These are phyloP conservation scores for Triadica sebifera DNA, from an alignment of 345 rosid species.

Conservation along the genomic window DNA sequence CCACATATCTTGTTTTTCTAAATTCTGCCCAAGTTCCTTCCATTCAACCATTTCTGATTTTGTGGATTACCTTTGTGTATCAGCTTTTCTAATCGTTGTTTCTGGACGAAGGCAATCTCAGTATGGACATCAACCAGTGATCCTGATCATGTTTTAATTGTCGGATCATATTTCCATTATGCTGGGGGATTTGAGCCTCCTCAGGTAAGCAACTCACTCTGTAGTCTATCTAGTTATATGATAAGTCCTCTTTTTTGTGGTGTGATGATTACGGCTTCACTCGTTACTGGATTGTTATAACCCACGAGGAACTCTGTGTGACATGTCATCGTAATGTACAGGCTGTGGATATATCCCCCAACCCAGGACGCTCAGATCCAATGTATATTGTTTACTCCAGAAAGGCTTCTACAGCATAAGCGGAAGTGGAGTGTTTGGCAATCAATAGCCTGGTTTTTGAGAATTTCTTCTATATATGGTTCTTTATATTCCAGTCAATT, in stretches of 20 bases:
- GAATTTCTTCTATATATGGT: too few relatives aligned
- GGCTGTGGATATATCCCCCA: constrained; percentile 93
- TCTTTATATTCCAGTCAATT: too few relatives aligned
- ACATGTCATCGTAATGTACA: constrained; percentile 36
- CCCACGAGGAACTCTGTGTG: not conserved
- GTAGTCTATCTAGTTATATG: not conserved
- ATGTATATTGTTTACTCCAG: constrained; percentile 77
- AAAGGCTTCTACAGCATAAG: constrained; percentile 51
- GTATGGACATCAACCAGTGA: constrained; percentile 95
- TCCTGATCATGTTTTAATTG: constrained; percentile 77
- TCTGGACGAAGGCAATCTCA: constrained; percentile 88
- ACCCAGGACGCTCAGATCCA: constrained; percentile 81
- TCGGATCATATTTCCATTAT: constrained; percentile 84
- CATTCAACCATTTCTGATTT: constrained; percentile 7
- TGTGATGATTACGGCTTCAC: too few relatives aligned
- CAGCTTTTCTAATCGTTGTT: constrained; percentile 90
- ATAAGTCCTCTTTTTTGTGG: not conserved
- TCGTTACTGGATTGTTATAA: not conserved
- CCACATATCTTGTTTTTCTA: too few relatives aligned
- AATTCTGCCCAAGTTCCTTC: not conserved
- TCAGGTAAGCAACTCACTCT: constrained; percentile 42
- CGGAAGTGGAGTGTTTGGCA: not conserved
- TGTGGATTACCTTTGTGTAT: constrained; percentile 9
- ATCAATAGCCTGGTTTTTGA: not conserved
- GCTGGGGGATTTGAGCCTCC: constrained; percentile 91